phyloP scores from a whole-genome alignment of 371 early-diverging fungal species.

The Mucor velutinosus region DNA sequence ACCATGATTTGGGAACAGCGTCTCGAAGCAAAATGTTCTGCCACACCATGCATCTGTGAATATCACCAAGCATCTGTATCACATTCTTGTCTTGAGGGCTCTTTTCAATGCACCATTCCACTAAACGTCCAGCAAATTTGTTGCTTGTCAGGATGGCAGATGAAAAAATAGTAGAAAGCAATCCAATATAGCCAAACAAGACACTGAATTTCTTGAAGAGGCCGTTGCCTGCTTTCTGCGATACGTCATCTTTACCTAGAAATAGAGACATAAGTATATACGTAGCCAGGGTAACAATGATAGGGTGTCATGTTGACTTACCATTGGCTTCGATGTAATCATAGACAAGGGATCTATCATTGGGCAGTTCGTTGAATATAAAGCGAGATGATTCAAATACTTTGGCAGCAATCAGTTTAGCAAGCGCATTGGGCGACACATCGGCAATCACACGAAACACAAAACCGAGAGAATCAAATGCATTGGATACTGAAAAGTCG shows the following conservation, averaged over 20 bases:
- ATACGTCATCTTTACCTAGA: constrained; percentile 3
- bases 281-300: neutral
- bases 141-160: constrained; percentile 19
- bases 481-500: constrained; percentile 69
- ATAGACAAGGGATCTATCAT: constrained; percentile 34
- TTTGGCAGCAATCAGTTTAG: constrained; percentile 46
- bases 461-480: constrained; percentile 72
- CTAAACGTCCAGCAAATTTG: constrained; percentile 8
- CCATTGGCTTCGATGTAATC: constrained; percentile 56
- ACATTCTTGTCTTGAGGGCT: constrained; percentile 51
- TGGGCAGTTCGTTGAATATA: constrained; percentile 32
- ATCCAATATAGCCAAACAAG: constrained; percentile 23
- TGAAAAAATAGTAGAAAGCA: constrained; percentile 20
- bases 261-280: neutral
- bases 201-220: constrained; percentile 21
- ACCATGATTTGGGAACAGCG: constrained; percentile 70
- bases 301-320: neutral
- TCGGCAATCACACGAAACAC: constrained; percentile 73
- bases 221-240: constrained; percentile 7
- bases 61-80: constrained; percentile 53
- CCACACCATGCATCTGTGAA: constrained; percentile 69
- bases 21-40: constrained; percentile 67
- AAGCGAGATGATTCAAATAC: constrained; percentile 46
- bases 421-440: constrained; percentile 49
- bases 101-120: constrained; percentile 17